Evolutionary conservation across 2,329 filamentous ascomycete genomes (phyloP), one percentile per base, ranked within the genome.

Genomic region (Talaromyces sp.): DNA sequence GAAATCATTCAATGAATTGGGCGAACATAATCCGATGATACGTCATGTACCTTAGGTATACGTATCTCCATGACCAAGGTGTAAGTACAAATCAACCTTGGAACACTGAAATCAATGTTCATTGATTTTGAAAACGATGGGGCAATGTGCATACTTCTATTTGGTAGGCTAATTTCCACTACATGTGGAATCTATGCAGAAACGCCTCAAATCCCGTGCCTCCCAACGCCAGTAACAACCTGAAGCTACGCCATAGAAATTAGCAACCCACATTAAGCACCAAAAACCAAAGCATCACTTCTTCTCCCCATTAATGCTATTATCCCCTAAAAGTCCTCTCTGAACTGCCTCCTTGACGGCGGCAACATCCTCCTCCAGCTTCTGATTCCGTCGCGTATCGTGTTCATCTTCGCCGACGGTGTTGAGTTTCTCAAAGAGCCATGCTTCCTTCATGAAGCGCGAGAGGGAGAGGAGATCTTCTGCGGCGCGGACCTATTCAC

Each of bases 341-440:
- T 77, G 74, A 62, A 85, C 70, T 16, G 80, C 74, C 63, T 78
- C 77, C 56, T 79, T 78, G 4, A 87, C 81, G n/a, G 74, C 77
- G 62, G 70, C 75, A 10, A 81, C 81, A 70, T 82, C 79, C 60
- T 77, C 75, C 67, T 85, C 83, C 37, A 82, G 74, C 67, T 76
- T 74, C 75, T 80, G 70, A 66, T 78, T 71, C 66, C 79, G 72
- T 71, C 79, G 70, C 11, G 75, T 69, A 61, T 81, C 77, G 22
- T 75, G 70, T 37, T 78, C 77, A 47, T 79, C 74, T 64, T 78
- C 77, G 14, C 78, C 82, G 1, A 88, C 72, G 0, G 85, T 88
- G 64, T 88, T 82, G 50, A 90, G 79, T 65, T 85, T 85, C 3
- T 88, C 88, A 70, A 88, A 89, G 6, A 89, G 78, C 88, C 88